Percentiles rank a stretch among this genome's conserved stretches.
phyloP scores from a whole-genome alignment of 768 basidiomycete species.

The Amanita pallidorosea region DNA sequence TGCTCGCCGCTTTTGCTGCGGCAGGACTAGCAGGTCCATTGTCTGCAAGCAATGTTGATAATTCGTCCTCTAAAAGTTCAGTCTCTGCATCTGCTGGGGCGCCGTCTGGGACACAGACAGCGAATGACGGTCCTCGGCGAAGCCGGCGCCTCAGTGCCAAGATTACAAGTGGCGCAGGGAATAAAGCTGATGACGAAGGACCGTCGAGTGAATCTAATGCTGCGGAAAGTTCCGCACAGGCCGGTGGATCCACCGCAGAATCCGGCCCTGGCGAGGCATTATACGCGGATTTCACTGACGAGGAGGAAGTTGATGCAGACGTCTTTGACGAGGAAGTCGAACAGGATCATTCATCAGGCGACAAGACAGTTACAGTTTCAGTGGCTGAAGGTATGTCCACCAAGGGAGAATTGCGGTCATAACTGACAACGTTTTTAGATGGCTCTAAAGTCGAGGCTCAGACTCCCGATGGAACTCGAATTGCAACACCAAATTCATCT shows the following conservation, averaged over 20 bases:
- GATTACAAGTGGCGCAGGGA: constrained; percentile 22
- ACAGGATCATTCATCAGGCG: constrained; percentile 53
- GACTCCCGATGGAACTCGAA: constrained; percentile 91
- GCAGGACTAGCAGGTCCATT: constrained; percentile 53
- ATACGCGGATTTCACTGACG: constrained; percentile 72
- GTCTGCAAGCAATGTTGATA: constrained; percentile 23
- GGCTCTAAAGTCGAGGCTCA: constrained; percentile 93
- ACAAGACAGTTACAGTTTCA: constrained; percentile 81
- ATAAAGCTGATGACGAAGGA: constrained; percentile 7
- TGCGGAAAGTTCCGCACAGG: constrained; percentile 6
- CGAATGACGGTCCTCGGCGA: constrained; percentile 42
- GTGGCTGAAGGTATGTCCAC: constrained; percentile 56
- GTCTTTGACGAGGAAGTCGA: constrained; percentile 86
- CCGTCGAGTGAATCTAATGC: constrained; percentile 5
- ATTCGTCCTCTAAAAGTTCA: constrained; percentile 18
- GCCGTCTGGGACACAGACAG: constrained; percentile 27
- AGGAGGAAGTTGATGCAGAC: constrained; percentile 85
- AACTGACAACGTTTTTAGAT: constrained; percentile 32
- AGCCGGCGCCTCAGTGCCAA: constrained; percentile 80
- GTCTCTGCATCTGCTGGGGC: constrained; percentile 13
- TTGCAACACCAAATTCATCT: constrained; percentile 73
- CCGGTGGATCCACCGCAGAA: constrained; percentile 19
- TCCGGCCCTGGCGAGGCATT: constrained; percentile 45
- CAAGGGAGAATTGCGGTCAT: constrained; percentile 4
- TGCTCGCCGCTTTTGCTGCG: constrained; percentile 77